These are phyloP conservation scores for Chiua virens DNA, from an alignment of 768 basidiomycete species.

Conservation along the genomic window DNA sequence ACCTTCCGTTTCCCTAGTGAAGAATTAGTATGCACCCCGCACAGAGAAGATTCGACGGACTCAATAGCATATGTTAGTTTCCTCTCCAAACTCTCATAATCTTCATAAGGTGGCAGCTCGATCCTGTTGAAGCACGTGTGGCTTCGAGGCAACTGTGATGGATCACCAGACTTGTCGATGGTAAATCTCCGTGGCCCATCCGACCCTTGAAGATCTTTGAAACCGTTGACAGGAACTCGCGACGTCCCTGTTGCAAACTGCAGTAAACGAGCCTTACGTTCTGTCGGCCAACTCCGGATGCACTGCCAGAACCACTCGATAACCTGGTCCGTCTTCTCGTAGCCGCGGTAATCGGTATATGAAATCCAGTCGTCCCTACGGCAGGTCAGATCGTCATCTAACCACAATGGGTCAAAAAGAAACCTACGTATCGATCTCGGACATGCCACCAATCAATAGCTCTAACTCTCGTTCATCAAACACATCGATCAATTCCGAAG, in stretches of 20 bases:
- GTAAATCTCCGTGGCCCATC: slow-evolving; percentile 93
- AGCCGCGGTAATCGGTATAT: slow-evolving; percentile 90
- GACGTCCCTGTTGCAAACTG: slow-evolving; percentile 90
- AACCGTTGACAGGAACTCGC: slow-evolving; percentile 88
- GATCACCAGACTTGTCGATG: slow-evolving; percentile 92
- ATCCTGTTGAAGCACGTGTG: slow-evolving; percentile 94
- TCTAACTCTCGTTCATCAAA: slow-evolving; percentile 92
- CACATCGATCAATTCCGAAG: slow-evolving; percentile 79
- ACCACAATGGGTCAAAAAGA: not conserved
- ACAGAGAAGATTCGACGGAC: slow-evolving; percentile 41
- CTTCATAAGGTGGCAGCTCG: slow-evolving; percentile 87
- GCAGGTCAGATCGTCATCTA: not conserved
- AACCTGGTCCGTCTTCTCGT: slow-evolving; percentile 82
- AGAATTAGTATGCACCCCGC: slow-evolving; percentile 4
- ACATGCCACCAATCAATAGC: slow-evolving; percentile 89
- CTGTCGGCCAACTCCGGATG: slow-evolving; percentile 85
- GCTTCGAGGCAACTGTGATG: slow-evolving; percentile 81
- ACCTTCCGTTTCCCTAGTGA: slow-evolving; percentile 70
- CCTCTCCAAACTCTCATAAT: slow-evolving; percentile 83
- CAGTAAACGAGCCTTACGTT: slow-evolving; percentile 81
- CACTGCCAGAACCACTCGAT: slow-evolving; percentile 98
- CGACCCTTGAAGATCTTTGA: slow-evolving; percentile 92
- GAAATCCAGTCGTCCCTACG: slow-evolving; percentile 87
- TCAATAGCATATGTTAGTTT: slow-evolving; percentile 85
- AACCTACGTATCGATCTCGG: slow-evolving; percentile 82